Base-by-base conservation (phyloP, 177 flowering plant species). In the Vitis hybrid region DNA sequence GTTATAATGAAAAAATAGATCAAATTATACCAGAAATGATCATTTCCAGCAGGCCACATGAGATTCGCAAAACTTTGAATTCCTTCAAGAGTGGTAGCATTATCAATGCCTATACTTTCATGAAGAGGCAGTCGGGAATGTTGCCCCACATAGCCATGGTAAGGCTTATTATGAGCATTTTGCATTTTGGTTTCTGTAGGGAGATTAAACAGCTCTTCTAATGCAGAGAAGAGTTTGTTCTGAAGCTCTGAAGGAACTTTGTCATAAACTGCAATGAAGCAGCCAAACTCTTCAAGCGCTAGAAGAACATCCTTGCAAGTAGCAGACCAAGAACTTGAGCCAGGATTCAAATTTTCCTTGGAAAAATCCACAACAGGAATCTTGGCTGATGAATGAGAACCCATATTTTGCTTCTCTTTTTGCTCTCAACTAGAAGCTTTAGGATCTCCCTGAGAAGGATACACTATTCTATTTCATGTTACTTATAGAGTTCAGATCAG, bases 41-140 rank as follows among this genome's bases (percentile, higher is more conserved):
- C 21, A 56, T 81, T 81, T 63, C 89, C 86, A 2, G 57, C 2
- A 0, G 87, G 87, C 89, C 89, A 86, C 83, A 84, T 79, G 73
- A 81, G 72, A 4, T 61, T 74, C 0, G 84, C 65, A 73, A 86
- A 84, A 14, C 17, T 52, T 52, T 69, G 72, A 49, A 57, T 40
- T 3, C 62, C 78, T 23, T 84, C 76, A 3, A 70, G 52, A 17
- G 55, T 48, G 0, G 78, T 70, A 1, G 80, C 78, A 60, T 82
- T 56, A 4, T 84, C 85, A 23, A 86, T 79, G n/a, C 87, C 89
- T 68, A 84, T 1, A 68, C 82, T 78, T 71, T 86, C 87, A 60
- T 80, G 80, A 49, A 80, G 71, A 30, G 86, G 84, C 13, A 79
- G 51, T 3, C 32, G 2, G 10, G 80, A 60, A 13, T 66, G 56